A percentile compares a stretch with the other conserved stretches of the same genome.
phyloP scores from a whole-genome alignment of 2,329 filamentous ascomycete genomes.

The Verticillium isaacii region DNA sequence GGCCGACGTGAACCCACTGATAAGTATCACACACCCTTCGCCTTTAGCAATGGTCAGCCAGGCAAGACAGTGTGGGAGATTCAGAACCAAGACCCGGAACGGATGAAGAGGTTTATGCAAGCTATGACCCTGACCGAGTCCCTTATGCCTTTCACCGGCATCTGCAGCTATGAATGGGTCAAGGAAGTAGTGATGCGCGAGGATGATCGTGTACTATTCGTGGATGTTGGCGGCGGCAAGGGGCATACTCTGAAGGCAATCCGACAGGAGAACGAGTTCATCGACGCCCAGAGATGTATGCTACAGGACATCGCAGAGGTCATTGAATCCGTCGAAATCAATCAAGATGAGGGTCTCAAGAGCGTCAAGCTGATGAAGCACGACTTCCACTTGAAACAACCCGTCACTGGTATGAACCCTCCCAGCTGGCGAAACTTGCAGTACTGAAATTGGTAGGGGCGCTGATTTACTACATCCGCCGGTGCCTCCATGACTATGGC shows the following conservation, averaged over 20 bases:
- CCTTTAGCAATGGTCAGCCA: constrained; percentile 21
- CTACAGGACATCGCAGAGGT: constrained; percentile 16
- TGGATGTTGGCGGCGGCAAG: constrained; percentile 28
- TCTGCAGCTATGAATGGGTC: constrained; percentile 26
- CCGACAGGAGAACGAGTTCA: constrained; percentile 5
- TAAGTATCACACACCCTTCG: constrained; percentile 18
- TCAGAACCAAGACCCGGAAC: constrained; percentile 16
- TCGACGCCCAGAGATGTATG: constrained; percentile 1
- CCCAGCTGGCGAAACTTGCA: background rate
- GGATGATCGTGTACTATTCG: constrained; percentile 16
- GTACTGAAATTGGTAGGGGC: constrained; percentile 19
- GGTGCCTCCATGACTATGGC: constrained; percentile 31
- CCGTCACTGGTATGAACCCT: constrained; percentile 7
- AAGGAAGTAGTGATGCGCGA: background rate
- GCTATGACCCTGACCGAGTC: constrained; percentile 20
- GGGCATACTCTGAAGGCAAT: constrained; percentile 19
- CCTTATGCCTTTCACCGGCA: constrained; percentile 16
- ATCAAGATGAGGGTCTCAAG: background rate
- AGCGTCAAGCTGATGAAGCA: constrained; percentile 1
- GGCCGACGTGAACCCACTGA: constrained; percentile 23
- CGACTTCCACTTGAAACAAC: constrained; percentile 17
- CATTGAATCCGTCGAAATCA: constrained; percentile 4
- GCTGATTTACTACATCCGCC: constrained; percentile 28
- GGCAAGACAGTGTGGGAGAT: constrained; percentile 26
- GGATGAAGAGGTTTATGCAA: constrained; percentile 19